Conservation (phyloP, 352 stramenopile species). For the Peronospora belbahrii region DNA sequence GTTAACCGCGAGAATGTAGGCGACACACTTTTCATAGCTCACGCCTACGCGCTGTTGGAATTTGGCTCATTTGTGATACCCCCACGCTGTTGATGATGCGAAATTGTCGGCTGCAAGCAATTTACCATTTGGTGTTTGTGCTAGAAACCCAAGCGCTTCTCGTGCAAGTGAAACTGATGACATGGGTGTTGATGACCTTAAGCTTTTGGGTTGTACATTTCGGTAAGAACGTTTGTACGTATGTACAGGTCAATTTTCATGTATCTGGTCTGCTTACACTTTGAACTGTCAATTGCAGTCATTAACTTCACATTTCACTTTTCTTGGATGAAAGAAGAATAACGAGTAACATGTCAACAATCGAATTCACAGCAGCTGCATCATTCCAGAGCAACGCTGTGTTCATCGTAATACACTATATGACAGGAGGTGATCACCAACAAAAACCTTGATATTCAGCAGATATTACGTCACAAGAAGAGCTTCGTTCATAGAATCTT, state of each 20-base stretch:
- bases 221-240: slow-evolving; percentile 1
- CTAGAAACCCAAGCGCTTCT: slow-evolving; percentile 24
- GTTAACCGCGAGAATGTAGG: slow-evolving; percentile 6
- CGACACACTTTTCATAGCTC: slow-evolving; percentile 8
- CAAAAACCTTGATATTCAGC: too few species aligned
- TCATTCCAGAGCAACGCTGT: too few species aligned
- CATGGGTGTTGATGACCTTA: slow-evolving; percentile 21
- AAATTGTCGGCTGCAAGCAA: slow-evolving; percentile 14
- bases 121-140: slow-evolving; percentile 29
- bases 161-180: slow-evolving; percentile 18
- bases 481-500: too few species aligned
- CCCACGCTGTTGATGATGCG: slow-evolving; percentile 16
- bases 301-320: slow-evolving; percentile 23
- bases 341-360: not conserved
- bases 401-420: too few species aligned
- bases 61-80: slow-evolving; percentile 21
- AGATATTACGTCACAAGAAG: too few species aligned
- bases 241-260: not conserved
- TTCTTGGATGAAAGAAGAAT: slow-evolving; percentile 6
- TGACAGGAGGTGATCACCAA: too few species aligned
- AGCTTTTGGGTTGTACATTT: slow-evolving; percentile 22
- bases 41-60: slow-evolving; percentile 19
- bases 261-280: not conserved
- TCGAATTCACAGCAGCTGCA: not conserved
- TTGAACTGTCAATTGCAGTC: slow-evolving; percentile 1